phyloP scores from a whole-genome alignment of 768 basidiomycete species.

The Daedalea quercina region DNA sequence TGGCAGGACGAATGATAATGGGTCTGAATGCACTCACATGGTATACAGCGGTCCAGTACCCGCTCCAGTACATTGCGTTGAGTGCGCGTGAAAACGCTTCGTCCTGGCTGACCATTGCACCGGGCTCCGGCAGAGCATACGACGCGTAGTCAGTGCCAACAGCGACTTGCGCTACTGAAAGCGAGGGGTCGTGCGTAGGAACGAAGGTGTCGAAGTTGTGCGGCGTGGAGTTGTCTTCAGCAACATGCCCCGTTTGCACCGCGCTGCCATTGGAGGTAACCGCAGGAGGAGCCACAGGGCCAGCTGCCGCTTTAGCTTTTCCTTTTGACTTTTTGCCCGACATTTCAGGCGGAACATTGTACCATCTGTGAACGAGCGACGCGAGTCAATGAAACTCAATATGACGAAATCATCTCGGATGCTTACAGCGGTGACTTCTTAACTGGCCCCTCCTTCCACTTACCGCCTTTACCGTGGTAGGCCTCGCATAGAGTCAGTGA shows the following conservation, averaged over 20 bases:
- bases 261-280: not conserved
- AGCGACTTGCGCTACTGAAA: constrained; percentile 27
- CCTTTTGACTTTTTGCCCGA: constrained; percentile 10
- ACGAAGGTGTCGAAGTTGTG: constrained; percentile 66
- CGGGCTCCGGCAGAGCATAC: constrained; percentile 26
- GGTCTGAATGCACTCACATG: constrained; percentile 42
- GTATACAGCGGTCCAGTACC: constrained; percentile 85
- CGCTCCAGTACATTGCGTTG: constrained; percentile 80
- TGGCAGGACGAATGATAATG: not conserved
- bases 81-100: constrained; percentile 74
- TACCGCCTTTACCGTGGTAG: constrained; percentile 60
- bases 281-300: constrained; percentile 3
- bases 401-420: too few relatives aligned
- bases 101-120: constrained; percentile 48
- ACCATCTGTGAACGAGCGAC: constrained; percentile 52
- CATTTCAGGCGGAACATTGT: constrained; percentile 48
- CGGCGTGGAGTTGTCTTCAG: constrained; percentile 49
- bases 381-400: constrained; percentile 4
- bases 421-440: constrained; percentile 69
- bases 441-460: constrained; percentile 65
- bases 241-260: not conserved
- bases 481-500: constrained; percentile 29
- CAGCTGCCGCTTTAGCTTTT: constrained; percentile 2
- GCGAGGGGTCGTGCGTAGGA: constrained; percentile 61
- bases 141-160: constrained; percentile 13